Evolutionary conservation across 2,329 filamentous ascomycete genomes (phyloP).

Genomic region (Cladosporium phlei): DNA sequence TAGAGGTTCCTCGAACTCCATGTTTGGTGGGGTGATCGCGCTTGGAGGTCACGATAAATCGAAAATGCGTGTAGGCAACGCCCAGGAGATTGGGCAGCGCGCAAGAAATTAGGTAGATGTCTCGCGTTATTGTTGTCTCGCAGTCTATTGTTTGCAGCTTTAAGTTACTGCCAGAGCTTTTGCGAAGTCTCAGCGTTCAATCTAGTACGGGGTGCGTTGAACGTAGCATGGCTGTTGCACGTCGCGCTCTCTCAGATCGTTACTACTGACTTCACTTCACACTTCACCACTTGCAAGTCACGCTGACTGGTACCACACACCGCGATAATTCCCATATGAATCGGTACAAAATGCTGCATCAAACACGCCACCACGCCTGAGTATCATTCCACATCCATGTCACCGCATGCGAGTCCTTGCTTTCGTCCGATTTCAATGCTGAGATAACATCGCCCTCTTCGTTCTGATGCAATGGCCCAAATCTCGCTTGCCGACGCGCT

Average conservation of each 20-base stretch:
- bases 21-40: conserved; percentile 34
- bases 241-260: no score
- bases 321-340: no score
- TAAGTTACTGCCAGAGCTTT: neutral
- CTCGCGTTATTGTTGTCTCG: neutral
- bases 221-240: no score
- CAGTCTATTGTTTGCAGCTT: neutral
- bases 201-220: no score
- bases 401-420: neutral
- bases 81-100: neutral
- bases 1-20: conserved; percentile 70
- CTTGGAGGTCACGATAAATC: no score
- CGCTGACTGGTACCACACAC: no score
- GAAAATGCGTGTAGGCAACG: neutral
- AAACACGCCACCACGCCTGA: neutral
- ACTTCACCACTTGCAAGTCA: no score
- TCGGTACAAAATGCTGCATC: no score
- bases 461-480: conserved; percentile 4
- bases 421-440: neutral
- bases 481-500: conserved; percentile 15
- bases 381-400: neutral
- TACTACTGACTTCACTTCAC: no score
- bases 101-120: neutral
- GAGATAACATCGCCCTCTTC: no score
- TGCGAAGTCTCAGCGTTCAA: neutral